Evolutionary conservation across 176 grass and related monocot genomes (phyloP).

Genomic region (Puya raimondii): DNA sequence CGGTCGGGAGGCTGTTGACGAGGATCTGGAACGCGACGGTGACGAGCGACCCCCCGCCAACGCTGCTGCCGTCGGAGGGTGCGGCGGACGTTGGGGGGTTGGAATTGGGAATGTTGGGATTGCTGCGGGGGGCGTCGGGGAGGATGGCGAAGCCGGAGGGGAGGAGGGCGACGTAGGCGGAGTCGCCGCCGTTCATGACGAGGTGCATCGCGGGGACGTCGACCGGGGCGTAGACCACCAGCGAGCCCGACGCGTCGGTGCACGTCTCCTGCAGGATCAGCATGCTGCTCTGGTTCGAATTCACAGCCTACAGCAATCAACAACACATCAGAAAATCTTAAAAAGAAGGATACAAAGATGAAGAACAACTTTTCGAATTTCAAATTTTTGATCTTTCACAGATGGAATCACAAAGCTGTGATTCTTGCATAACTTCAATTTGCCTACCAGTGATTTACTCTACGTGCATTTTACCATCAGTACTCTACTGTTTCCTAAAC

Average conservation of each 20-base stretch:
- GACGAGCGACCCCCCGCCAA: conserved; percentile 21
- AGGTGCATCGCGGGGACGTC: conserved; percentile 8
- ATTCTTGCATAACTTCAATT: too few relatives aligned
- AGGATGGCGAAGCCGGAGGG: conserved; percentile 48
- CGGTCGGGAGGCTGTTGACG: conserved; percentile 51
- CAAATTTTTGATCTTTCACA: too few relatives aligned
- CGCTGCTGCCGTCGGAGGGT: not conserved
- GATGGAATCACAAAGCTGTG: too few relatives aligned
- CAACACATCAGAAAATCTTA: not conserved
- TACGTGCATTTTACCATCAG: too few relatives aligned
- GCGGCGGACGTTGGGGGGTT: not conserved
- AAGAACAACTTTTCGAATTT: conserved; percentile 13
- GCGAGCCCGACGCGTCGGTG: conserved; percentile 9
- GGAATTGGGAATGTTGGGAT: not conserved
- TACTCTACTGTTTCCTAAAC: too few relatives aligned
- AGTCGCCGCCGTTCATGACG: conserved; percentile 21
- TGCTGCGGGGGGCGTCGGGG: conserved; percentile 1
- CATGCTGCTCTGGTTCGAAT: conserved; percentile 13
- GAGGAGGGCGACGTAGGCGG: conserved; percentile 16
- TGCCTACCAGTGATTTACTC: too few relatives aligned
- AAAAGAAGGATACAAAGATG: not conserved
- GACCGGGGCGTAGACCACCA: conserved; percentile 28
- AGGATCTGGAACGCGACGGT: conserved; percentile 20
- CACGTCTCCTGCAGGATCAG: conserved; percentile 35
- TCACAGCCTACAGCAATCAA: conserved; percentile 29